Evolutionary conservation across 768 basidiomycete species (phyloP), one percentile per base, ranked within the genome.

Genomic region (Lyophyllum semitale): DNA sequence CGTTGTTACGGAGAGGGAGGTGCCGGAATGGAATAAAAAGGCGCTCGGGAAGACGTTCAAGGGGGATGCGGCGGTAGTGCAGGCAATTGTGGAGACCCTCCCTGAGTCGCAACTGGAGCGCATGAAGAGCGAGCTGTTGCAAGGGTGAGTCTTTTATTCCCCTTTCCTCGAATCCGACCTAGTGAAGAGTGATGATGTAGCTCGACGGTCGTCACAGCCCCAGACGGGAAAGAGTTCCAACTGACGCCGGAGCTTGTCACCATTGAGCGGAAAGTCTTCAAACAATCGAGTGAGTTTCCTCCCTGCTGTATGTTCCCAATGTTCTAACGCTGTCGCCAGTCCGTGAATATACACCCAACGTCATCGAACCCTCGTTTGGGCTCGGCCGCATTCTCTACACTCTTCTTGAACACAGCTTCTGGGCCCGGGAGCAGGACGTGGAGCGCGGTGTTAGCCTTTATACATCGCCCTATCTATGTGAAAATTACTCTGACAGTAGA

Each of bases 331-430:
- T 44, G 52, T 51, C 54, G 53, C 33, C 67, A 97, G 95, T 93
- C 61, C 92, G 96, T 60, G 95, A 98, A 73, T 97, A 83, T 74
- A 93, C 87, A 52, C 97, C 96, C 33, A 98, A 98, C 72, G 97
- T 99, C 71, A 96, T 98, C 70, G 96, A 98, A 70, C 95, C 97
- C 22, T 99, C 97, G 4, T 97, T 98, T 73, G 96, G 97, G 56
- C 84, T 98, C 61, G 96, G 96, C 51, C 93, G 96, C 51, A 97
- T 98, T 64, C 78, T 98, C 43, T 98, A 98, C 71, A 86, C 84
- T 26, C 79, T 98, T 48, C 85, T 99, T 30, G 97, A 99, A 71
- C 97, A 98, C 77, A 86, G 84, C 64, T 99, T 88, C 80, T 98
- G 96, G 97, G 84, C 84, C 56, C 85, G 97, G 68, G 95, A 93